Conservation (phyloP, 257 asterid species). For the Solanum chilense region DNA sequence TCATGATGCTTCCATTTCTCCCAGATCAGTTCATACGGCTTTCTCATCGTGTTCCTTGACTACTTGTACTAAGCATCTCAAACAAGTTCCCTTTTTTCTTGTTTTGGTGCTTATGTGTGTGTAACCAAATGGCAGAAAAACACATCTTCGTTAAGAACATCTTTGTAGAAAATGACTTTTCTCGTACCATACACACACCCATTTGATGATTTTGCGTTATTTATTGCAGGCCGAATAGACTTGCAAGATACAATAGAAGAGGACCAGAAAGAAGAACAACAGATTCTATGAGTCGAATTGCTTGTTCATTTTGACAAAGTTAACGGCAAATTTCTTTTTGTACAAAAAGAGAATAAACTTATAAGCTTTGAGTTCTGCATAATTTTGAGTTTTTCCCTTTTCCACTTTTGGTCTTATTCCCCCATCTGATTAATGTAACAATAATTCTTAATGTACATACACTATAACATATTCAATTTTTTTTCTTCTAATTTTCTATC, state of each 20-base stretch:
- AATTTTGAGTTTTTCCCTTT: neutral
- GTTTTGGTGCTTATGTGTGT: neutral
- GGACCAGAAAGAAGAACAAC: conserved; percentile 30
- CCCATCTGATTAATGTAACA: neutral
- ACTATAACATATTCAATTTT: no score
- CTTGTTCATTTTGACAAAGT: neutral
- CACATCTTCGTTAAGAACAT: neutral
- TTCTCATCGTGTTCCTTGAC: neutral
- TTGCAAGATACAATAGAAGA: conserved; percentile 54
- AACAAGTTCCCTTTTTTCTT: neutral
- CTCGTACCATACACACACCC: neutral
- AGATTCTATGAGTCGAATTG: neutral
- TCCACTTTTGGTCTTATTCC: neutral
- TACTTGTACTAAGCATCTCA: neutral
- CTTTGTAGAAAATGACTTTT: neutral
- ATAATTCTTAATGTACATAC: neutral
- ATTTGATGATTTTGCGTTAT: neutral
- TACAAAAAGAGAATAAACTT: conserved; percentile 17
- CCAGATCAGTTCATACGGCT: neutral
- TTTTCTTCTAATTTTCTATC: no score
- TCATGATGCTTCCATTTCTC: neutral
- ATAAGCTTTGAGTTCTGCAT: conserved; percentile 1
- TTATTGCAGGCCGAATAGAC: conserved; percentile 50
- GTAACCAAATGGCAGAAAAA: neutral
- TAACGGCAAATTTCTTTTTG: conserved; percentile 20